Evolutionary conservation across 2,329 filamentous ascomycete species (phyloP).

Genomic region (Bipolaris gigantea): DNA sequence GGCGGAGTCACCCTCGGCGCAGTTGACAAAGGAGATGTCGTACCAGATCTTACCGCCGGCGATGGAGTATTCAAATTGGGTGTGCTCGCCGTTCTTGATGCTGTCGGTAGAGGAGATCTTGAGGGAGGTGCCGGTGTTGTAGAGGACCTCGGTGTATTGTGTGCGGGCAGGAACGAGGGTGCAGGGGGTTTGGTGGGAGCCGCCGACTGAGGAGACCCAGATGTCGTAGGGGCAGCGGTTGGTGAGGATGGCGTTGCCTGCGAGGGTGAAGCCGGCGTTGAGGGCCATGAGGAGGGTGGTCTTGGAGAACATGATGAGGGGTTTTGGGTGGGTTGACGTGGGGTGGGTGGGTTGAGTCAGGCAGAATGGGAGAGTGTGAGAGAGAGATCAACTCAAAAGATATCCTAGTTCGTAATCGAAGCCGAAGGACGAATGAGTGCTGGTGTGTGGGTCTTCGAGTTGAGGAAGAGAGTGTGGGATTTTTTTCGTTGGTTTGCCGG

Average conservation of each 20-base stretch:
- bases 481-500: constrained; percentile 3
- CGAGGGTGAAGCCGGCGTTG: constrained; percentile 22
- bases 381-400: not conserved
- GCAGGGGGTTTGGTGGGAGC: constrained; percentile 7
- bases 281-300: constrained; percentile 16
- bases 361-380: not conserved
- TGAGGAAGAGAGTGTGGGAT: constrained; percentile 1
- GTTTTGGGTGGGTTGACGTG: constrained; percentile 9
- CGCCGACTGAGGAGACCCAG: constrained; percentile 29
- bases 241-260: constrained; percentile 29
- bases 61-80: constrained; percentile 35
- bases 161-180: constrained; percentile 22
- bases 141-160: constrained; percentile 26
- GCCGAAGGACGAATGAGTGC: constrained; percentile 4
- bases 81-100: constrained; percentile 24
- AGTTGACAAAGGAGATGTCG: constrained; percentile 36
- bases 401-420: not conserved
- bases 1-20: constrained; percentile 25
- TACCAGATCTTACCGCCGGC: constrained; percentile 25
- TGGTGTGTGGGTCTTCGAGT: constrained; percentile 2
- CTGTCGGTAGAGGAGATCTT: constrained; percentile 32
- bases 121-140: constrained; percentile 22
- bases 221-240: constrained; percentile 34
- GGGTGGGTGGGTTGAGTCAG: not conserved
- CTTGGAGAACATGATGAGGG: constrained; percentile 24